Conservation (phyloP, 2,329 filamentous ascomycete genomes). For the Dactylellina sp. region DNA sequence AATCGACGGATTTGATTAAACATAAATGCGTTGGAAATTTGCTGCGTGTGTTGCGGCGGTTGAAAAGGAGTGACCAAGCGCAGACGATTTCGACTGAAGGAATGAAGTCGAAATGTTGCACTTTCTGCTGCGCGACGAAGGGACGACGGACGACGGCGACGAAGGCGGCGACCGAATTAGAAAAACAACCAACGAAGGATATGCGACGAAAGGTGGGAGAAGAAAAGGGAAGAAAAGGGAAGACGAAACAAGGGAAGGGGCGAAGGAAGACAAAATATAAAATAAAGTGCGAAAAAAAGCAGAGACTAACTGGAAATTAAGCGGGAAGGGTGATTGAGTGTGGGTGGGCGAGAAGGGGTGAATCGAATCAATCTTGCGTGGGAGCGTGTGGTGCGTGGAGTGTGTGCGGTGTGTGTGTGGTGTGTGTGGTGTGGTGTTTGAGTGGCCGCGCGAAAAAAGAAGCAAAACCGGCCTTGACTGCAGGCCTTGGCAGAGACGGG, state of each 20-base stretch:
- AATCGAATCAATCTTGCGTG: no score
- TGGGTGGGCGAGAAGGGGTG: no score
- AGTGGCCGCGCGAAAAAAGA: no score
- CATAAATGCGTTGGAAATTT: background rate
- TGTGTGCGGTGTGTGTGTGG: no score
- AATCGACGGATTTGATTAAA: background rate
- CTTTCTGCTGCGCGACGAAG: no score
- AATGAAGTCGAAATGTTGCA: constrained; percentile 8
- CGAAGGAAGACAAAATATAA: constrained; percentile 13
- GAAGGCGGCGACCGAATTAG: no score
- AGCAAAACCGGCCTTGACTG: no score
- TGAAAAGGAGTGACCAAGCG: background rate
- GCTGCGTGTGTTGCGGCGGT: background rate
- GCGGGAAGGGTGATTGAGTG: background rate
- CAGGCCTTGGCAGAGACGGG: no score
- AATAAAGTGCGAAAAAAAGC: constrained; percentile 9
- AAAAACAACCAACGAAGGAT: no score
- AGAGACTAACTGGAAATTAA: background rate
- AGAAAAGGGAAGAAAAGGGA: constrained; percentile 7
- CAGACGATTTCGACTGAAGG: background rate
- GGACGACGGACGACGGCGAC: background rate
- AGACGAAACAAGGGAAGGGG: constrained; percentile 11
- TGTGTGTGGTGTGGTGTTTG: no score
- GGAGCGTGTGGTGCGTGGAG: no score
- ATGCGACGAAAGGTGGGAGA: constrained; percentile 7